Evolutionary conservation across 148 eudicot species (phyloP).

Genomic region (Simmondsia chinensis): DNA sequence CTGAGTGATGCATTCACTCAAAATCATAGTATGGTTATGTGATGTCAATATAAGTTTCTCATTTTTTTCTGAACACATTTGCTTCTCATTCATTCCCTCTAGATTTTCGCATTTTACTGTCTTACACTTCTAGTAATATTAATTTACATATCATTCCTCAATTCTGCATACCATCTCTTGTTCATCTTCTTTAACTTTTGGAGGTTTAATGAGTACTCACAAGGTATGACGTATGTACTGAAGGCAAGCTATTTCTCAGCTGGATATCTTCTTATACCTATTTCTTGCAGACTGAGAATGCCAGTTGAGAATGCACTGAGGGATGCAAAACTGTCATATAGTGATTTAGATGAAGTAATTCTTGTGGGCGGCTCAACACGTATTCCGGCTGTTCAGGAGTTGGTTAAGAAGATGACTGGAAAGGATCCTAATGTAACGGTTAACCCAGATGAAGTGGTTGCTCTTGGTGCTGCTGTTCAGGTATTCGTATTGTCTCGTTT

Average conservation of each 20-base stretch:
- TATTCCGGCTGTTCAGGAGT: conserved; percentile 87
- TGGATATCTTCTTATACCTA: not conserved
- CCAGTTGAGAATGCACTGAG: conserved; percentile 84
- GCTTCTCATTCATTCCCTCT: too few relatives aligned
- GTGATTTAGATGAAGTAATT: conserved; percentile 86
- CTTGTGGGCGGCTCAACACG: conserved; percentile 97
- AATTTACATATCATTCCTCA: too few relatives aligned
- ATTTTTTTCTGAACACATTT: too few relatives aligned
- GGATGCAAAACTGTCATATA: conserved; percentile 87
- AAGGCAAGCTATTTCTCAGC: not conserved
- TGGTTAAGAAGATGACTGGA: conserved; percentile 81
- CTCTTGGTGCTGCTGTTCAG: conserved; percentile 99
- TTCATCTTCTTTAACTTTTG: too few relatives aligned
- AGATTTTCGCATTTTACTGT: too few relatives aligned
- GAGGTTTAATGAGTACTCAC: too few relatives aligned
- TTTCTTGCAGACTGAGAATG: conserved; percentile 47
- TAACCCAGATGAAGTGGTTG: conserved; percentile 97
- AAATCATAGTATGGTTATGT: too few relatives aligned
- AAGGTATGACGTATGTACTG: too few relatives aligned
- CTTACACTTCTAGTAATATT: too few relatives aligned
- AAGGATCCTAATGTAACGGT: conserved; percentile 95
- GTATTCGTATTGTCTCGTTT: conserved; percentile 12
- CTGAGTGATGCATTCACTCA: too few relatives aligned
- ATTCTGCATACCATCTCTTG: too few relatives aligned
- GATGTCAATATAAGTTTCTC: too few relatives aligned